Percentiles rank a stretch among this genome's conserved stretches.
Conservation (phyloP, 495 filamentous ascomycete species). For the Penicillium alfredii region DNA sequence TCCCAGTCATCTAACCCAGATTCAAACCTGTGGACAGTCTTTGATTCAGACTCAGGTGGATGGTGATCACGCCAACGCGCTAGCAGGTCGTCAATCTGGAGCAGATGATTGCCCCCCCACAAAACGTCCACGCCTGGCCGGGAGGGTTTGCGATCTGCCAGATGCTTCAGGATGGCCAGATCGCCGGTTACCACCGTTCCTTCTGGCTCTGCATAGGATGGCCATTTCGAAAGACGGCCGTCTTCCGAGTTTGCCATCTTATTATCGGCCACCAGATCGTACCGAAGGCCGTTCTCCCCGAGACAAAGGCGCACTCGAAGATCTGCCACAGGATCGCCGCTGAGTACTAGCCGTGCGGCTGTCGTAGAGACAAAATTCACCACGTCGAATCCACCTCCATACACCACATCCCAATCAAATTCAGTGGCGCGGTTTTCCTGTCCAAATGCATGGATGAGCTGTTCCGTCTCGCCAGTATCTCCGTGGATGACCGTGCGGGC, state of each 20-base stretch:
- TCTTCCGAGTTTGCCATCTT: neutral
- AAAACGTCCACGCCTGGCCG: conserved; percentile 31
- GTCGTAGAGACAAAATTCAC: conserved; percentile 60
- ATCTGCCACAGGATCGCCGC: conserved; percentile 50
- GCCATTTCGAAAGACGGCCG: conserved; percentile 3
- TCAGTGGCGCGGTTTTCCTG: conserved; percentile 69
- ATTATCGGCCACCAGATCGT: conserved; percentile 25
- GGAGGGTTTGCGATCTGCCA: conserved; percentile 19
- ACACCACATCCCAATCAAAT: conserved; percentile 75
- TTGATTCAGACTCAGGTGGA: conserved; percentile 3
- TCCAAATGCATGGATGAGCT: conserved; percentile 73
- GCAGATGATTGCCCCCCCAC: conserved; percentile 27
- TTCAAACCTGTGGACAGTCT: conserved; percentile 15
- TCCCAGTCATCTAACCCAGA: conserved; percentile 45
- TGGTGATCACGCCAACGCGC: conserved; percentile 27
- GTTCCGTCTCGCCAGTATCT: conserved; percentile 56
- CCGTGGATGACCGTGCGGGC: conserved; percentile 65
- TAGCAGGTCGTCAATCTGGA: conserved; percentile 28
- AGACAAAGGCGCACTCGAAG: conserved; percentile 52
- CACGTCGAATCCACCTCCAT: conserved; percentile 82
- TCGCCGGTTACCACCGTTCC: conserved; percentile 30
- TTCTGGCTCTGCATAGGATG: conserved; percentile 25
- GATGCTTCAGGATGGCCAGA: conserved; percentile 26
- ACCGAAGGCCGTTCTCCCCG: conserved; percentile 54
- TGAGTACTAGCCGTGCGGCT: conserved; percentile 47